phyloP scores from a whole-genome alignment of 805 yeast species.

The Lipomyces japonicus region DNA sequence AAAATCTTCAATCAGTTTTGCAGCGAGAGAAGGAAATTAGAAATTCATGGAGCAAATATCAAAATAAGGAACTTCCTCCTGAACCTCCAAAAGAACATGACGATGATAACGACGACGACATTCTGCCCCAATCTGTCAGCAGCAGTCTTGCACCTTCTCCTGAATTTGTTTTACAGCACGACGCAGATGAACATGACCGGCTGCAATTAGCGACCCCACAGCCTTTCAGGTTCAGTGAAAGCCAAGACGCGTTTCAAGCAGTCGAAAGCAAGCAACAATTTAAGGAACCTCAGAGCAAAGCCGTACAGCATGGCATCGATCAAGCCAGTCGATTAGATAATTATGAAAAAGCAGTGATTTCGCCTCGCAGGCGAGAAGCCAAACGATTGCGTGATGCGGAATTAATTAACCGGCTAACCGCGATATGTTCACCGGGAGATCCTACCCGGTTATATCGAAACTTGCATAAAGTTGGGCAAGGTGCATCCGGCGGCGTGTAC shows the following conservation, averaged over 20 bases:
- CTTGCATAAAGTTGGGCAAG: constrained; percentile 87
- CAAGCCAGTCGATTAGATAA: neutral
- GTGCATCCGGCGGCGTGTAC: constrained; percentile 96
- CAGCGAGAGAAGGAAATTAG: constrained; percentile 10
- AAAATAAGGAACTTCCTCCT: constrained; percentile 24
- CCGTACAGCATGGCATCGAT: no score
- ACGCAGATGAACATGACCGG: no score
- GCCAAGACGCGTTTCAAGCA: no score
- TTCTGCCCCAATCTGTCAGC: neutral
- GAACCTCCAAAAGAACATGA: constrained; percentile 10
- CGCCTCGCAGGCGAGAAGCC: constrained; percentile 67
- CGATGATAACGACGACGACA: neutral
- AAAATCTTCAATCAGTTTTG: constrained; percentile 10
- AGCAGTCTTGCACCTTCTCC: constrained; percentile 8
- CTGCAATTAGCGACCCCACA: no score
- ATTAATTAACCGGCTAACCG: constrained; percentile 70
- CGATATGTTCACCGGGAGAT: constrained; percentile 77
- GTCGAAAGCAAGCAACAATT: no score
- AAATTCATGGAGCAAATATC: constrained; percentile 14
- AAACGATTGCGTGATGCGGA: constrained; percentile 73
- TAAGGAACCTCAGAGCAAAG: no score
- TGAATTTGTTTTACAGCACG: no score
- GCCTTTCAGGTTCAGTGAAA: no score
- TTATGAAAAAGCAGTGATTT: constrained; percentile 13
- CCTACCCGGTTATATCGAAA: constrained; percentile 63